Evolutionary conservation across 192 early-diverging fungal genomes (phyloP), one percentile per base, ranked within the genome.

Genomic region (Coemansia sp.): DNA sequence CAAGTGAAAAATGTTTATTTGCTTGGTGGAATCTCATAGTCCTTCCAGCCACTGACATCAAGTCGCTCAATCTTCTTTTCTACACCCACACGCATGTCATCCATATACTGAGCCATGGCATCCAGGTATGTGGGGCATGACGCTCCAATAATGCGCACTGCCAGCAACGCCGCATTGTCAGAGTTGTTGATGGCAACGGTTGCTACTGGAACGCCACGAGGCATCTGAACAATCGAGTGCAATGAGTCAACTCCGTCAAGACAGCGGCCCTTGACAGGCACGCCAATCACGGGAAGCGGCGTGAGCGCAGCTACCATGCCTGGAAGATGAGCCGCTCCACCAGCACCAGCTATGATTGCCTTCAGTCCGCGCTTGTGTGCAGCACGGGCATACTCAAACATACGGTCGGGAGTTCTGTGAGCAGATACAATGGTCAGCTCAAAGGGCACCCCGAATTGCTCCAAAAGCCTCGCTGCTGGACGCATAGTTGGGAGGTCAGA

Each of bases 291-390:
- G 5, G 94, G 97, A 14, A 99, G 73, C n/a, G 93, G 89, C 3
- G 97, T 97, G 59, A 96, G 80, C 20, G 94, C 94, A 19, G 97
- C 97, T 6, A 98, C 95, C 97, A 99, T 99, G 19, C 97, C 97
- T 5, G 97, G 97, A 47, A 99, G 81, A 79, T 97, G 95, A 13
- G 97, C 97, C 7, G 97, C 97, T 41, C 97, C 97, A 20, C 97
- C 97, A 35, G 97, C 97, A 23, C 89, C 97, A 10, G 97, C 97
- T 78, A 99, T 97, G 52, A 99, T 96, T 14, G 89, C 94, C 71
- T 94, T 94, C 15, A 99, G 59, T 3, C 97, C 97, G 50, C 97
- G 84, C 65, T 82, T 81, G 53, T 88, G 87, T 6, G 97, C 97
- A 42, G 82, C 72, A 31, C 86, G 79, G 4, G 95, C 95, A 70